Percentiles rank a stretch among this genome's conserved stretches.
phyloP scores from a whole-genome alignment of 2,329 filamentous ascomycete species.

The Neonectria punicea region DNA sequence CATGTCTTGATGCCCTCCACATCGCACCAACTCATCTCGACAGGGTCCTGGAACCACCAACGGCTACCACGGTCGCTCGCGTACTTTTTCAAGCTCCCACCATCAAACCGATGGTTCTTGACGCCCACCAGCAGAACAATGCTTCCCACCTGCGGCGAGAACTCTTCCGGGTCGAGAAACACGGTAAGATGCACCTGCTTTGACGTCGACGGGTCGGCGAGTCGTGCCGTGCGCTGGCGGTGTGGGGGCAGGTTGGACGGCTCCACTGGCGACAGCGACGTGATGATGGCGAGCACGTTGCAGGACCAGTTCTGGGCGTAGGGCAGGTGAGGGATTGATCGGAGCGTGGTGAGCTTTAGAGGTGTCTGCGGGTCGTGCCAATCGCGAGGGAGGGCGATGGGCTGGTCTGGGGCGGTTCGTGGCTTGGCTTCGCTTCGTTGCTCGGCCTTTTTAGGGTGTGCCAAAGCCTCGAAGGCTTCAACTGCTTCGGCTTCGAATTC shows the following conservation, averaged over 20 bases:
- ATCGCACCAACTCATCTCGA: conserved; percentile 61
- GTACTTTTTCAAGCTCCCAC: conserved; percentile 57
- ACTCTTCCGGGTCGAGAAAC: conserved; percentile 63
- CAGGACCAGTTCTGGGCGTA: conserved; percentile 69
- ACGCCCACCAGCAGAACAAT: conserved; percentile 64
- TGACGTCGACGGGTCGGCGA: conserved; percentile 61
- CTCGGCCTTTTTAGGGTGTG: conserved; percentile 34
- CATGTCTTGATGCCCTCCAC: conserved; percentile 56
- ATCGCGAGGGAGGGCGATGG: conserved; percentile 53
- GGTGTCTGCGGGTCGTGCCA: conserved; percentile 55
- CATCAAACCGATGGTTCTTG: conserved; percentile 67
- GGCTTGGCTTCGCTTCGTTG: conserved; percentile 19
- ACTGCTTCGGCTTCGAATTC: conserved; percentile 48
- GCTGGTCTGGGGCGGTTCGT: conserved; percentile 26
- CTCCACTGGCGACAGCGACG: conserved; percentile 59
- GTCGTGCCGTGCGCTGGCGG: conserved; percentile 62
- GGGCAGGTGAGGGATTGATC: conserved; percentile 61
- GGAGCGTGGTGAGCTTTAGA: conserved; percentile 62
- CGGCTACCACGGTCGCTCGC: conserved; percentile 50
- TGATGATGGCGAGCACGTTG: conserved; percentile 64
- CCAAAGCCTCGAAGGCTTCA: conserved; percentile 51
- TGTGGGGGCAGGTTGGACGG: conserved; percentile 60
- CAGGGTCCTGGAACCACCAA: conserved; percentile 65
- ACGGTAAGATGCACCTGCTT: conserved; percentile 65
- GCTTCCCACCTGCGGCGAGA: conserved; percentile 58